Percentiles rank a stretch among this genome's conserved stretches.
Evolutionary conservation across 768 basidiomycete genomes (phyloP).

Genomic region (Sporobolomyces roseus): DNA sequence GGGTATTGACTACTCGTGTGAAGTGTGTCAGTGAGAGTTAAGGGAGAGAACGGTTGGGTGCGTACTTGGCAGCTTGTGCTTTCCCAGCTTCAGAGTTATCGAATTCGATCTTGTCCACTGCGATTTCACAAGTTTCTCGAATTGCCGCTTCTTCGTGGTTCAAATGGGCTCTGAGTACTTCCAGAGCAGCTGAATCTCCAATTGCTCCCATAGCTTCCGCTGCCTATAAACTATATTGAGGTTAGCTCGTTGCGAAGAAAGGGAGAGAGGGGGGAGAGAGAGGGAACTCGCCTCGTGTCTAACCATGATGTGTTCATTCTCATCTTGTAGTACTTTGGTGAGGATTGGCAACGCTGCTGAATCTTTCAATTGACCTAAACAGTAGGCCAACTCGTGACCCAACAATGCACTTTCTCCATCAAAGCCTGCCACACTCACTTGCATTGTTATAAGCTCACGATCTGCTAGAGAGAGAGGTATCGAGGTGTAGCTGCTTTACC

Average conservation of each 20-base stretch:
- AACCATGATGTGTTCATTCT: slow-evolving; percentile 85
- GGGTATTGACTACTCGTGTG: slow-evolving; percentile 60
- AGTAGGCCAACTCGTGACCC: slow-evolving; percentile 96
- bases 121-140: slow-evolving; percentile 95
- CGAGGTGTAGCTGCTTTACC: slow-evolving; percentile 55
- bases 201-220: slow-evolving; percentile 99
- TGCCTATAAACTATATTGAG: slow-evolving; percentile 56
- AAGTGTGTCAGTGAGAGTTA: neutral
- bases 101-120: slow-evolving; percentile 90
- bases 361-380: slow-evolving; percentile 83
- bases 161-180: slow-evolving; percentile 67
- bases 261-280: neutral
- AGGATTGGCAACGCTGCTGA: slow-evolving; percentile 70
- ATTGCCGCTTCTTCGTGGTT: slow-evolving; percentile 63
- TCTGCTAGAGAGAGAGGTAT: slow-evolving; percentile 6
- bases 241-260: neutral
- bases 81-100: slow-evolving; percentile 55
- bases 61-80: slow-evolving; percentile 34
- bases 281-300: slow-evolving; percentile 73
- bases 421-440: slow-evolving; percentile 61
- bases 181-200: slow-evolving; percentile 62
- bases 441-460: neutral
- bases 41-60: no score
- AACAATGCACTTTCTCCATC: slow-evolving; percentile 79
- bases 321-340: slow-evolving; percentile 67